phyloP scores from a whole-genome alignment of 1,284 basidiomycete genomes.

The Irpex lacteus region DNA sequence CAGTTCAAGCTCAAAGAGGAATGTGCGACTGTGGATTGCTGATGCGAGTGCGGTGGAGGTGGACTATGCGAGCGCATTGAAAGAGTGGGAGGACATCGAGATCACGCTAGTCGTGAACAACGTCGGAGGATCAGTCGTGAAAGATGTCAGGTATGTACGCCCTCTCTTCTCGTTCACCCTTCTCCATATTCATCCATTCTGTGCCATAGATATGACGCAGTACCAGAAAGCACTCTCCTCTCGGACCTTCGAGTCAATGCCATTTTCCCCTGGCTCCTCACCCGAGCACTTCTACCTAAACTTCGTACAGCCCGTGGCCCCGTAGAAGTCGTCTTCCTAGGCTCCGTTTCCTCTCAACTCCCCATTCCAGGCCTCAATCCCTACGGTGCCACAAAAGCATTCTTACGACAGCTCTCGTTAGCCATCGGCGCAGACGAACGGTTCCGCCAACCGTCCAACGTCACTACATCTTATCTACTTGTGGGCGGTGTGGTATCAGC shows the following conservation, averaged over 20 bases:
- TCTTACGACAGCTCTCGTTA: conserved; percentile 5
- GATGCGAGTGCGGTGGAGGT: conserved; percentile 21
- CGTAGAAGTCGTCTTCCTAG: conserved; percentile 10
- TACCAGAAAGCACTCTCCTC: conserved; percentile 5
- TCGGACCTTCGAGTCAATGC: conserved; percentile 5
- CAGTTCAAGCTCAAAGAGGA: conserved; percentile 7
- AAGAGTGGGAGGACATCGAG: conserved; percentile 23
- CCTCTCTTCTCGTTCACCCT: background rate
- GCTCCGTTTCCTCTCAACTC: conserved; percentile 5
- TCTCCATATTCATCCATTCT: background rate
- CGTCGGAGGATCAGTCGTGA: conserved; percentile 20
- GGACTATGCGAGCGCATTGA: conserved; percentile 23
- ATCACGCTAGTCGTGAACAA: conserved; percentile 30
- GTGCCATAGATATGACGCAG: background rate
- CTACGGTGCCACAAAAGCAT: conserved; percentile 11
- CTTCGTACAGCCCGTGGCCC: conserved; percentile 7
- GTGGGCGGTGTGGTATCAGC: conserved; percentile 1
- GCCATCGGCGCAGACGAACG: conserved; percentile 7
- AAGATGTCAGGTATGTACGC: background rate
- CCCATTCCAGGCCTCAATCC: conserved; percentile 5
- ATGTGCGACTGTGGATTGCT: conserved; percentile 27
- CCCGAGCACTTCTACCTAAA: conserved; percentile 10
- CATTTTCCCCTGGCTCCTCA: conserved; percentile 11
- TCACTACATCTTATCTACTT: background rate
- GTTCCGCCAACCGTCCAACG: background rate